A percentile compares a stretch with the other conserved stretches of the same genome.
Evolutionary conservation across 116 monocot genomes (phyloP).

Genomic region (Papilionanthe hybrid): DNA sequence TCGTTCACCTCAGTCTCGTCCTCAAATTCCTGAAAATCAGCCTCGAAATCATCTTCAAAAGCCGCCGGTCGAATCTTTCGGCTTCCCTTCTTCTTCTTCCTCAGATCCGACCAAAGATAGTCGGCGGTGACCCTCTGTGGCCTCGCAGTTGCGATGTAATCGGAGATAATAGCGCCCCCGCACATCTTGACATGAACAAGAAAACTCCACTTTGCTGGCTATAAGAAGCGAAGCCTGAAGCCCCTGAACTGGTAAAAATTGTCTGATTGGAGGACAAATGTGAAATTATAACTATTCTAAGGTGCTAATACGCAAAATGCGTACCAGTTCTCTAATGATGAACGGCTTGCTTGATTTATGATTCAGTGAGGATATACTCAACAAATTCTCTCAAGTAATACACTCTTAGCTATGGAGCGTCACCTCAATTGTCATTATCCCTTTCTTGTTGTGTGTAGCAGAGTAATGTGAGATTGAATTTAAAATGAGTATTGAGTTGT

Average conservation of each 20-base stretch:
- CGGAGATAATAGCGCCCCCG: slow-evolving; percentile 49
- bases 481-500: too few species aligned
- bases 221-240: not conserved
- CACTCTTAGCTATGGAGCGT: too few species aligned
- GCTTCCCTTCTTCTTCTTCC: slow-evolving; percentile 21
- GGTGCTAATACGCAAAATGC: too few species aligned
- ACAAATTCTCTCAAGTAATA: too few species aligned
- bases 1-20: slow-evolving; percentile 16
- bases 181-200: slow-evolving; percentile 24
- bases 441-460: too few species aligned
- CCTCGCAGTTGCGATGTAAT: slow-evolving; percentile 22
- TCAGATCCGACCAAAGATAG: slow-evolving; percentile 29
- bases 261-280: too few species aligned
- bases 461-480: too few species aligned
- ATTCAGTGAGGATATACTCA: too few species aligned
- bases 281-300: too few species aligned
- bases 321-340: too few species aligned
- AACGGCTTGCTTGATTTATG: too few species aligned
- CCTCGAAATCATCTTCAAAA: slow-evolving; percentile 39
- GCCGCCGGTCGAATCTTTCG: slow-evolving; percentile 5
- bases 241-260: not conserved
- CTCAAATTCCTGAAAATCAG: slow-evolving; percentile 42
- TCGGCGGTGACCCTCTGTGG: slow-evolving; percentile 19
- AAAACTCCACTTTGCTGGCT: not conserved
- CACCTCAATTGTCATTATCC: too few species aligned